These are phyloP conservation scores for Blastocystis sp. DNA, from an alignment of 352 stramenopile species.

Conservation along the genomic window DNA sequence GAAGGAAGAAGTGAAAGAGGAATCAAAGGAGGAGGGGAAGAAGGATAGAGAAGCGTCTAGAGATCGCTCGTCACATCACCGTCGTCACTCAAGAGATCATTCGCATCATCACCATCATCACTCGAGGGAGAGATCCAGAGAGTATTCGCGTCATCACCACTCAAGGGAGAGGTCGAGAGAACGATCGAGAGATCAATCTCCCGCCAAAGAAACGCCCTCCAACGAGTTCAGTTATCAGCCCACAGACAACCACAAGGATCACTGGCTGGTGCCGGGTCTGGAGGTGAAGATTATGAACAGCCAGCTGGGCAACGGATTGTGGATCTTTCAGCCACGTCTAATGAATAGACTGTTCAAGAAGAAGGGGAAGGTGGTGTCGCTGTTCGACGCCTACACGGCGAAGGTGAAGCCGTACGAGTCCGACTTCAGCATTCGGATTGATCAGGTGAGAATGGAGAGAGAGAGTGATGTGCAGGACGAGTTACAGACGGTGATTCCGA, in stretches of 20 bases:
- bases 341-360: constrained; percentile 77
- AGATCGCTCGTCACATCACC: too few relatives aligned
- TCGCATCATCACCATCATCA: too few relatives aligned
- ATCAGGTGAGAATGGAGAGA: constrained; percentile 74
- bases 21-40: constrained; percentile 76
- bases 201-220: background rate
- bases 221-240: background rate
- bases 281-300: constrained; percentile 92
- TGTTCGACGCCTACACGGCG: constrained; percentile 78
- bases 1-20: constrained; percentile 76
- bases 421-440: background rate
- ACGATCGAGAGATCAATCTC: background rate
- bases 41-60: constrained; percentile 75
- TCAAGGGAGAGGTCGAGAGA: background rate
- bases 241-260: constrained; percentile 79
- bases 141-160: too few relatives aligned
- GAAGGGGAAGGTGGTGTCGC: constrained; percentile 79
- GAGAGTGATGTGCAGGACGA: constrained; percentile 80
- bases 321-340: constrained; percentile 1
- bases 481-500: constrained; percentile 81
- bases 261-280: constrained; percentile 89
- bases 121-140: too few relatives aligned
- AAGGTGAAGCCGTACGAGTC: constrained; percentile 77
- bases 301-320: constrained; percentile 84
- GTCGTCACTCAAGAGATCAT: too few relatives aligned